These are phyloP conservation scores for Penicillium freii DNA, from an alignment of 2,329 filamentous ascomycete species.

Conservation along the genomic window DNA sequence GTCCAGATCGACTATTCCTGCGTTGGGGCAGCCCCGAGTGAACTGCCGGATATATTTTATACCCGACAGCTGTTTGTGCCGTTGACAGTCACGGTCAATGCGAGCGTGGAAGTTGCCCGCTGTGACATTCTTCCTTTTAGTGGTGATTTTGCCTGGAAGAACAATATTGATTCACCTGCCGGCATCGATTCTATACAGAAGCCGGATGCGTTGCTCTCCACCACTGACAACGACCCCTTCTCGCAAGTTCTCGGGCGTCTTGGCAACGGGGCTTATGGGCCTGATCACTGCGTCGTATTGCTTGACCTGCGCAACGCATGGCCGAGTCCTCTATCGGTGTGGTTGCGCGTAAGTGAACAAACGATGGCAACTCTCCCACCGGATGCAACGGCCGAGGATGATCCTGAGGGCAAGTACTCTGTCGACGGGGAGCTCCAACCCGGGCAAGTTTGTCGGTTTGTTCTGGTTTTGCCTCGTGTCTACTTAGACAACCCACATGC, in stretches of 20 bases:
- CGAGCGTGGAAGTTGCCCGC: slow-evolving; percentile 76
- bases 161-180: slow-evolving; percentile 24
- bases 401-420: slow-evolving; percentile 26
- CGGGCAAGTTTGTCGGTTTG: slow-evolving; percentile 66
- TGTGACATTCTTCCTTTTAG: slow-evolving; percentile 76
- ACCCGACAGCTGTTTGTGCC: slow-evolving; percentile 80
- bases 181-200: slow-evolving; percentile 4
- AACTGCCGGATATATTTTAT: slow-evolving; percentile 72
- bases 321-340: slow-evolving; percentile 73
- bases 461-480: slow-evolving; percentile 72
- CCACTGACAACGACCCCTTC: slow-evolving; percentile 42
- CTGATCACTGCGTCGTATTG: slow-evolving; percentile 73
- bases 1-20: slow-evolving; percentile 85
- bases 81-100: slow-evolving; percentile 85
- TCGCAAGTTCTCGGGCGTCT: slow-evolving; percentile 47
- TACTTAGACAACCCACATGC: slow-evolving; percentile 74
- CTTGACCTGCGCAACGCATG: slow-evolving; percentile 87
- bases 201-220: slow-evolving; percentile 13
- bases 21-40: slow-evolving; percentile 67
- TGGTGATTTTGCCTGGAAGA: slow-evolving; percentile 65
- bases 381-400: slow-evolving; percentile 18
- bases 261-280: slow-evolving; percentile 41
- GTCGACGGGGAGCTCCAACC: slow-evolving; percentile 53
- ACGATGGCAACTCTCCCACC: slow-evolving; percentile 10
- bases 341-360: slow-evolving; percentile 51